Conservation (phyloP, 2,329 filamentous ascomycete genomes). For the Neopestalotiopsis clavispora region DNA sequence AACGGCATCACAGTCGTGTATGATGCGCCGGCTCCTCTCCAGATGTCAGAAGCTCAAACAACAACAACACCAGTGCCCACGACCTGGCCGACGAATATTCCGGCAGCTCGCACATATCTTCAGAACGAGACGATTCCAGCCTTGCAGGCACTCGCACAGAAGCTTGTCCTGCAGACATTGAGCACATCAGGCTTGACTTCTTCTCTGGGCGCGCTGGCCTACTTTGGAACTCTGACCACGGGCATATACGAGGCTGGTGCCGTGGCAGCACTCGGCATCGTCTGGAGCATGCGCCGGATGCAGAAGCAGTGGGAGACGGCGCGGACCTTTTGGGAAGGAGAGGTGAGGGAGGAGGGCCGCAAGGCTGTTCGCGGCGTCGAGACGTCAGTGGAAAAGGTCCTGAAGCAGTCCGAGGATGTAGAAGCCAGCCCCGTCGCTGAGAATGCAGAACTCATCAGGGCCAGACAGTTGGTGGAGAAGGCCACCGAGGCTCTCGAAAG, state of each 20-base stretch:
- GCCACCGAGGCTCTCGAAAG: slow-evolving; percentile 54
- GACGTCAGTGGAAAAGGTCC: slow-evolving; percentile 52
- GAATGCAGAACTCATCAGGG: slow-evolving; percentile 41
- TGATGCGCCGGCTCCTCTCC: not conserved
- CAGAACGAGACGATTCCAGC: slow-evolving; percentile 70
- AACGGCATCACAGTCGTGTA: not conserved
- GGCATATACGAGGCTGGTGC: slow-evolving; percentile 66
- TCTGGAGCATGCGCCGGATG: slow-evolving; percentile 63
- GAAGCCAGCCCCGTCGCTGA: slow-evolving; percentile 23
- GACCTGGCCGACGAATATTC: slow-evolving; percentile 78
- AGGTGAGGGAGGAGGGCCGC: slow-evolving; percentile 70
- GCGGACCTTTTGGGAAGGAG: slow-evolving; percentile 65
- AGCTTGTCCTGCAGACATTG: slow-evolving; percentile 75
- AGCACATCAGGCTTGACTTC: slow-evolving; percentile 70
- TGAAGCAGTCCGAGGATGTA: slow-evolving; percentile 37
- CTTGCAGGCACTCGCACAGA: slow-evolving; percentile 74
- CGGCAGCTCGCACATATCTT: slow-evolving; percentile 70
- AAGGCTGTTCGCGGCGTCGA: slow-evolving; percentile 65
- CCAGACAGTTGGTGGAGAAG: slow-evolving; percentile 50
- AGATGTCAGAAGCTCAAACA: not conserved
- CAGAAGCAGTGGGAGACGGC: slow-evolving; percentile 68
- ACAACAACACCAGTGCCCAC: slow-evolving; percentile 26
- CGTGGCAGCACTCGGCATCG: slow-evolving; percentile 64
- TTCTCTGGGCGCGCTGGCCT: slow-evolving; percentile 59
- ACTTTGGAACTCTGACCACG: slow-evolving; percentile 58